Evolutionary conservation across 1,284 basidiomycete species (phyloP).

Genomic region (Ceratobasidium sp.): DNA sequence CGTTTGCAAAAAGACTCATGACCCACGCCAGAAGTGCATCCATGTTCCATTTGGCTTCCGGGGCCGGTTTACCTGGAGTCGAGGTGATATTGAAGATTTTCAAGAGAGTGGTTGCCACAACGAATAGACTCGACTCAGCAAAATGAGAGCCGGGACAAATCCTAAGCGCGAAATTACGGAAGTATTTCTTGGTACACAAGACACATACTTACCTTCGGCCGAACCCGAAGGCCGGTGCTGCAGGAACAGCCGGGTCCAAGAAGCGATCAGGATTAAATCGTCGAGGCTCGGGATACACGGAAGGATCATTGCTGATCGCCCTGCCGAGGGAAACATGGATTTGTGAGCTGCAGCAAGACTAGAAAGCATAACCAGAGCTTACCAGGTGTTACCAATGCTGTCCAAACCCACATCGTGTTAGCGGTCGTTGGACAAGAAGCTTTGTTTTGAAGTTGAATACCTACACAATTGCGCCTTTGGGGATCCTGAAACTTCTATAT

Average conservation of each 20-base stretch:
- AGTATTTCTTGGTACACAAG: not conserved
- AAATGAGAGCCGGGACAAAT: conserved; percentile 49
- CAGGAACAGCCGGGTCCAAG: conserved; percentile 39
- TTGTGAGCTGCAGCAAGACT: no score
- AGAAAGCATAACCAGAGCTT: no score
- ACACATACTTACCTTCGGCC: not conserved
- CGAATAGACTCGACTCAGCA: conserved; percentile 47
- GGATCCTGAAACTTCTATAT: conserved; percentile 44
- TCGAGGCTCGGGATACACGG: conserved; percentile 39
- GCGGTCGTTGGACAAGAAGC: no score
- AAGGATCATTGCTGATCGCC: conserved; percentile 39
- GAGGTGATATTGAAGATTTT: conserved; percentile 45
- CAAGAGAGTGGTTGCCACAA: conserved; percentile 46
- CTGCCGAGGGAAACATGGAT: not conserved
- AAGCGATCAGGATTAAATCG: conserved; percentile 46
- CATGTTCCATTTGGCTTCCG: not conserved
- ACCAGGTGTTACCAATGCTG: not conserved
- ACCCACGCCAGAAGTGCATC: not conserved
- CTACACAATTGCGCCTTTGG: conserved; percentile 43
- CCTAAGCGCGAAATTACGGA: not conserved
- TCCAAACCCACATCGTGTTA: no score
- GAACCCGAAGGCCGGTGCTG: not conserved
- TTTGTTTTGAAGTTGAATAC: not conserved
- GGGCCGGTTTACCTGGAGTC: not conserved
- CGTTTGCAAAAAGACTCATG: no score